Evolutionary conservation across 164 flowering plant genomes (phyloP).

Genomic region (Saururus chinensis): DNA sequence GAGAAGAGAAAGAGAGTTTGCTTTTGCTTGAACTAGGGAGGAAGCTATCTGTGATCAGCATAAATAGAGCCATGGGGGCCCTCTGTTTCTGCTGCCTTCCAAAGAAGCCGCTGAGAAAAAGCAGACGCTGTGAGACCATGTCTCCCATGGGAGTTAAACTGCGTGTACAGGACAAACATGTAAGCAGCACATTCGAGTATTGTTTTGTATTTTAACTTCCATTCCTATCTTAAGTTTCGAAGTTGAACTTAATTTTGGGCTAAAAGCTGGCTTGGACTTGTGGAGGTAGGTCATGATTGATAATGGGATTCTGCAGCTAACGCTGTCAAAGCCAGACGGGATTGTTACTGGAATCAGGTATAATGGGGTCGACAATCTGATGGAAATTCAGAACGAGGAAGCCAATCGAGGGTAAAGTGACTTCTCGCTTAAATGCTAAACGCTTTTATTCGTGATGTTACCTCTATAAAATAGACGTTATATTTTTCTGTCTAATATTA

Average conservation of each 20-base stretch:
- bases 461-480: too few species aligned
- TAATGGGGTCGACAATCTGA: constrained; percentile 29
- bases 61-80: background rate
- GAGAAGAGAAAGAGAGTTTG: background rate
- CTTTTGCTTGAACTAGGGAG: background rate
- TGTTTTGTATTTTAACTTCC: background rate
- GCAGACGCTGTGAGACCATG: background rate
- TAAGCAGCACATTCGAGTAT: background rate
- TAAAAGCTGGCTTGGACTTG: background rate
- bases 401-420: constrained; percentile 26
- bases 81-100: background rate
- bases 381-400: constrained; percentile 26
- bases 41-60: background rate
- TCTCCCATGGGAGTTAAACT: constrained; percentile 1
- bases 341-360: constrained; percentile 25
- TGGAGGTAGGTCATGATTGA: constrained; percentile 28
- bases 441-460: too few species aligned
- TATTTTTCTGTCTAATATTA: too few species aligned
- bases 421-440: too few species aligned
- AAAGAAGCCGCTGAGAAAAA: background rate
- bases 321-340: constrained; percentile 32
- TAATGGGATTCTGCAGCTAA: constrained; percentile 30
- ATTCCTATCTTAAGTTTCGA: background rate
- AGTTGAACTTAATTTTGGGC: background rate
- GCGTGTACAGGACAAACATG: constrained; percentile 6